phyloP scores from a whole-genome alignment of 116 monocot species.

The Dioscorea cayenensis region DNA sequence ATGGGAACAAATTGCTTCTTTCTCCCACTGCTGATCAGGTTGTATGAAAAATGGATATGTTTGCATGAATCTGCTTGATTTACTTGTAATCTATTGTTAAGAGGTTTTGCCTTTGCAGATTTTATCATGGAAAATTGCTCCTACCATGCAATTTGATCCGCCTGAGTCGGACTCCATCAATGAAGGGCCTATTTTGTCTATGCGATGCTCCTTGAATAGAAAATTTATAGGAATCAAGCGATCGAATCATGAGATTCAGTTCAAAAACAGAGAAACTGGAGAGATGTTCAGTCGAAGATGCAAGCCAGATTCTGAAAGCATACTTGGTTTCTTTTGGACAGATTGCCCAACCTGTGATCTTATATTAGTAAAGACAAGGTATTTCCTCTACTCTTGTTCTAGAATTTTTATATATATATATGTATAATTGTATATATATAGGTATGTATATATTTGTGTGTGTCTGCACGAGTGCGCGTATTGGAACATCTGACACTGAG shows the following conservation, averaged over 20 bases:
- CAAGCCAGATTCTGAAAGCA: conserved; percentile 66
- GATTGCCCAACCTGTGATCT: conserved; percentile 89
- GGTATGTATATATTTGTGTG: too few species aligned
- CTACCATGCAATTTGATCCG: conserved; percentile 39
- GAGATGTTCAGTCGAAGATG: conserved; percentile 53
- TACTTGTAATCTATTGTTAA: conserved; percentile 4
- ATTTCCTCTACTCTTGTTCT: background rate
- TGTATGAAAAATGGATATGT: background rate
- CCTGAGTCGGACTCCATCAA: conserved; percentile 77
- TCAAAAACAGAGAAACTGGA: conserved; percentile 83
- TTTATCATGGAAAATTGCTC: conserved; percentile 84
- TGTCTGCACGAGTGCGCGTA: too few species aligned
- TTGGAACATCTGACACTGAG: too few species aligned
- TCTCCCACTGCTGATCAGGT: conserved; percentile 95
- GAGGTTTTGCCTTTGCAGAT: conserved; percentile 41
- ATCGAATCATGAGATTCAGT: conserved; percentile 76
- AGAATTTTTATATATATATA: too few species aligned
- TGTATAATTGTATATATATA: too few species aligned
- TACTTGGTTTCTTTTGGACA: conserved; percentile 97
- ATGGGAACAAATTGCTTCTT: conserved; percentile 86
- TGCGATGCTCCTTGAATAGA: conserved; percentile 79
- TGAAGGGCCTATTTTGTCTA: conserved; percentile 70
- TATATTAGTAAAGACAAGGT: conserved; percentile 86
- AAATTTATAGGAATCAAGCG: conserved; percentile 84
- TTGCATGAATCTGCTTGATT: conserved; percentile 1